Conservation (phyloP, 1,284 basidiomycete species). For the Fomitiporia mediterranea region DNA sequence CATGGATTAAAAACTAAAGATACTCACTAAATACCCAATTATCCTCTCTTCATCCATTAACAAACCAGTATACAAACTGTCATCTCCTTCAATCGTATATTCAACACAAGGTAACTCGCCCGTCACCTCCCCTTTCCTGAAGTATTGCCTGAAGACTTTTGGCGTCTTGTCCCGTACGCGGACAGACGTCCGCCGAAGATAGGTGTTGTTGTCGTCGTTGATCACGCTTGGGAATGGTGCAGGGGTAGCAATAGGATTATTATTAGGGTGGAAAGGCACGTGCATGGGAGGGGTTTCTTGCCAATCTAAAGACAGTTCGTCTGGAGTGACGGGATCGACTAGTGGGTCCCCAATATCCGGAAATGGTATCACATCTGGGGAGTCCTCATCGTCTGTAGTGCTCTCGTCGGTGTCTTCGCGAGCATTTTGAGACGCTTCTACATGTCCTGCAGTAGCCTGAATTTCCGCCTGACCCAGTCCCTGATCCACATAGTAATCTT, state of each 20-base stretch:
- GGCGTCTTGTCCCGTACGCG: not conserved
- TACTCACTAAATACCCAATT: conserved; percentile 11
- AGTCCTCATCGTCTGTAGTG: not conserved
- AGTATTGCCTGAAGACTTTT: not conserved
- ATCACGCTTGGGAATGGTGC: too few relatives aligned
- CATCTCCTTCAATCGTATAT: not conserved
- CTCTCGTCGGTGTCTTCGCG: not conserved
- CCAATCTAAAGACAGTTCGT: too few relatives aligned
- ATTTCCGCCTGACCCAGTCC: not conserved
- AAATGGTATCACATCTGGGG: not conserved
- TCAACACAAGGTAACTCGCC: conserved; percentile 10
- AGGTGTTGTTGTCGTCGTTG: not conserved
- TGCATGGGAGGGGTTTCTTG: too few relatives aligned
- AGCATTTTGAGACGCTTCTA: not conserved
- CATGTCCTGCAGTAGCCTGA: not conserved
- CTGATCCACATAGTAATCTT: too few relatives aligned
- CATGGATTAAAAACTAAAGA: not conserved
- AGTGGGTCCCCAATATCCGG: too few relatives aligned
- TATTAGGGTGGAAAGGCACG: too few relatives aligned
- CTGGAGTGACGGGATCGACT: too few relatives aligned
- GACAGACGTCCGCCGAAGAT: not conserved
- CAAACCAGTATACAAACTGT: not conserved
- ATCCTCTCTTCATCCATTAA: conserved; percentile 17
- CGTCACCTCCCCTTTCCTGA: not conserved
- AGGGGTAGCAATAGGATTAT: not conserved